Percentiles rank a stretch among this genome's conserved stretches.
Evolutionary conservation across 1,284 basidiomycete species (phyloP).

Genomic region (Sporisorium iseilematis-ciliati): DNA sequence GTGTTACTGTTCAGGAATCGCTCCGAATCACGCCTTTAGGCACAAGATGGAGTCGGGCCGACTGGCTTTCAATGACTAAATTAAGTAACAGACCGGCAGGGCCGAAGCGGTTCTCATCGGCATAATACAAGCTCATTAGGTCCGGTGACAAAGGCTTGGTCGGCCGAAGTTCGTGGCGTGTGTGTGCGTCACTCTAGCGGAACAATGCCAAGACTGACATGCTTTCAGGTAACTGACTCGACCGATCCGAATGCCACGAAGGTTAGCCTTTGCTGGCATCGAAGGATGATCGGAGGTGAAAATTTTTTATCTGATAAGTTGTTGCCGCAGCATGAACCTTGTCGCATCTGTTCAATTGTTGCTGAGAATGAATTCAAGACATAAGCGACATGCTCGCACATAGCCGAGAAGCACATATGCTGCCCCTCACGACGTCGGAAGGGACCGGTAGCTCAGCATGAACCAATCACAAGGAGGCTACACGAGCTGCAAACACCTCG

Average conservation of each 20-base stretch:
- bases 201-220: not conserved
- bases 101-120: conserved; percentile 3
- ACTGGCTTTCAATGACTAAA: not conserved
- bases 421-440: not conserved
- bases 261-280: too few relatives aligned
- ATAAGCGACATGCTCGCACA: not conserved
- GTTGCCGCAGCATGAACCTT: too few relatives aligned
- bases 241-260: too few relatives aligned
- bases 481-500: not conserved
- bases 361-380: not conserved
- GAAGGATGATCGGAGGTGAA: too few relatives aligned
- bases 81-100: not conserved
- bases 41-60: not conserved
- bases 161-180: too few relatives aligned
- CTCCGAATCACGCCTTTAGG: too few relatives aligned
- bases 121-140: not conserved
- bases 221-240: too few relatives aligned
- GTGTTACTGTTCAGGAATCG: too few relatives aligned
- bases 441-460: not conserved
- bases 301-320: too few relatives aligned
- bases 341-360: too few relatives aligned
- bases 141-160: not conserved
- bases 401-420: not conserved
- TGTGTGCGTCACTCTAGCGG: conserved; percentile 1
- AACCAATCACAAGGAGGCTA: not conserved